phyloP scores from a whole-genome alignment of 2,329 filamentous ascomycete genomes.

The Clonostachys sp. region DNA sequence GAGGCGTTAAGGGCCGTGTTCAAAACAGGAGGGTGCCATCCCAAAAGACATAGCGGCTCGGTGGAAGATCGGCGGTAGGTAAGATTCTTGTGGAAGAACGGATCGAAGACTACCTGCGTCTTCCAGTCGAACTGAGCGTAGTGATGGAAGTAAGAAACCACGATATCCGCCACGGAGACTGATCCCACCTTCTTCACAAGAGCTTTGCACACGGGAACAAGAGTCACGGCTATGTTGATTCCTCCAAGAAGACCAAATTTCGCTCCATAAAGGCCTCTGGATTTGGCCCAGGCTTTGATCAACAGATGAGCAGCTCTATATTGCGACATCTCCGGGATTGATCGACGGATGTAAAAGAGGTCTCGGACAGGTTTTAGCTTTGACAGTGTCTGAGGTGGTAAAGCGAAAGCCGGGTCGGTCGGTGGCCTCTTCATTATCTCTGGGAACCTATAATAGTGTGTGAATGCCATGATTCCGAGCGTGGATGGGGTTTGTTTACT shows the following conservation, averaged over 20 bases:
- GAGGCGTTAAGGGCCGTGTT: conserved; percentile 56
- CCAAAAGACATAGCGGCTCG: conserved; percentile 60
- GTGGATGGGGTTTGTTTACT: background rate
- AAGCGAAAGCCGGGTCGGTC: conserved; percentile 46
- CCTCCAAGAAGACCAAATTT: conserved; percentile 63
- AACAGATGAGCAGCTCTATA: conserved; percentile 56
- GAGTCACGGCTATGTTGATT: conserved; percentile 58
- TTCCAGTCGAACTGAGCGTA: conserved; percentile 60
- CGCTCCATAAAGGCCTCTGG: conserved; percentile 58
- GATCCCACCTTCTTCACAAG: conserved; percentile 27
- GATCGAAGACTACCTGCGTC: conserved; percentile 49
- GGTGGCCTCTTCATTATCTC: conserved; percentile 39
- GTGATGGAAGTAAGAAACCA: conserved; percentile 57
- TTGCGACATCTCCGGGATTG: conserved; percentile 51
- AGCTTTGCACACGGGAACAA: conserved; percentile 56
- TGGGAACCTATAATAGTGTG: conserved; percentile 31
- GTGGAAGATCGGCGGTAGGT: conserved; percentile 25
- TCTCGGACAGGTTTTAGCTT: conserved; percentile 64
- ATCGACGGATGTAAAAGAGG: conserved; percentile 53
- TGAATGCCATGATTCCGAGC: background rate
- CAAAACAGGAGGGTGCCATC: conserved; percentile 55
- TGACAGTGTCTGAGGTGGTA: conserved; percentile 50
- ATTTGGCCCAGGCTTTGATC: conserved; percentile 58
- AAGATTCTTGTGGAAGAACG: conserved; percentile 44
- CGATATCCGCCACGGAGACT: conserved; percentile 42